Base-by-base conservation (phyloP, 495 filamentous ascomycete genomes). In the Penicillium odoratum region DNA sequence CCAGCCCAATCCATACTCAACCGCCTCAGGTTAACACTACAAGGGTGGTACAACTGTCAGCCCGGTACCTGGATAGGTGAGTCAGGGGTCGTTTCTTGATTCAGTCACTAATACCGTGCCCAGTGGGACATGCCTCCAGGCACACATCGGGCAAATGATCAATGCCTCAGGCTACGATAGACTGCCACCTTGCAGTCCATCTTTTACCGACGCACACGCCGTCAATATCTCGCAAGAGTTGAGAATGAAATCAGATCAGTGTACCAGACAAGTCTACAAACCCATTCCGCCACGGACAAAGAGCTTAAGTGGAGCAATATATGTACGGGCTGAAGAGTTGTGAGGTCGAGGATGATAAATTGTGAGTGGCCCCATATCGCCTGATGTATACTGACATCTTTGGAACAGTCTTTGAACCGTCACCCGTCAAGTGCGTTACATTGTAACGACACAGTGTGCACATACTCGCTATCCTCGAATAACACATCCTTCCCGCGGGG, bases 361-460 rank as follows among this genome's bases (percentile, higher is more conserved):
- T 21, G 21, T 21, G 21, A 47, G 45, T 47, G 45, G 6, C 4
- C 45, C 45, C 45, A 4, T 21, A 2, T 47, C 45, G 26, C 1
- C 26, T 2, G 18, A 47, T 47, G 26, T 47, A 47, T 47, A 47
- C 45, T 47, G 6, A 47, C 26, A 47, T 47, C 45, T 47, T 47
- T 16, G 21, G 21, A 21, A 21, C 21, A 21, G 21, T 21, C 21
- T 21, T 21, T 21, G 2, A 13, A 49, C 26, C 5, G 29, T 49
- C 25, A 49, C 47, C 31, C 31, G 15, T 8, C 15, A 49, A 33
- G 47, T 49, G 29, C 29, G 47, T 5, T 11, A 15, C 8, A 31
- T 5, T 5, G 15, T 13, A 0, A 49, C 47, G 28, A 21, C 21
- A 21, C 21, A 21, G 2, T 21, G 21, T 21, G 21, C 21, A 21